Conservation (phyloP, 345 rosid species). For the Sapria himalayana region DNA sequence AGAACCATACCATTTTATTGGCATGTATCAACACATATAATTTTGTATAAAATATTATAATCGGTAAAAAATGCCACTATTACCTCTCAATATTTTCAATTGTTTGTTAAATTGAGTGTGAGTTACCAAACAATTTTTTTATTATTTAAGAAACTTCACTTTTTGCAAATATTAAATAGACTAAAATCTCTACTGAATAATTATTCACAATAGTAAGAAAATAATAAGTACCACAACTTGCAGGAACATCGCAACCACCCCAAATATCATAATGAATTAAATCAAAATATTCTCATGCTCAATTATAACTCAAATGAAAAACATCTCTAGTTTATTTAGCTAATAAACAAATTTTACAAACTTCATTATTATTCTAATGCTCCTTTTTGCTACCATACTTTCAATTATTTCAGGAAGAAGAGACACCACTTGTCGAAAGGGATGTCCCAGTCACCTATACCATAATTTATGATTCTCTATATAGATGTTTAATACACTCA, state of each 20-base stretch:
- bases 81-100: not conserved
- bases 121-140: not conserved
- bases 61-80: too few species aligned
- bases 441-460: too few species aligned
- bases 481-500: not conserved
- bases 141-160: not conserved
- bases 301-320: too few species aligned
- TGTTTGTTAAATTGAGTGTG: not conserved
- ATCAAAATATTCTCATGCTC: not conserved
- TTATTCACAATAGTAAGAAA: not conserved
- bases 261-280: not conserved
- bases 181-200: not conserved
- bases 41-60: too few species aligned
- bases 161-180: not conserved
- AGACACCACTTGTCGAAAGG: too few species aligned
- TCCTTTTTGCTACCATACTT: too few species aligned
- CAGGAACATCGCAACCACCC: not conserved
- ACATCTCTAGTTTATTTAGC: too few species aligned
- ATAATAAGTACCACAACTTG: not conserved
- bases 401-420: too few species aligned
- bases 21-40: not conserved
- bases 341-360: too few species aligned
- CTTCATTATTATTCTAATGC: too few species aligned
- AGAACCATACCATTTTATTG: not conserved
- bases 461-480: too few species aligned